Percentiles rank a stretch among this genome's conserved stretches.
Evolutionary conservation across 23 red algal genomes (phyloP).

Genomic region (Gracilariopsis chorda): DNA sequence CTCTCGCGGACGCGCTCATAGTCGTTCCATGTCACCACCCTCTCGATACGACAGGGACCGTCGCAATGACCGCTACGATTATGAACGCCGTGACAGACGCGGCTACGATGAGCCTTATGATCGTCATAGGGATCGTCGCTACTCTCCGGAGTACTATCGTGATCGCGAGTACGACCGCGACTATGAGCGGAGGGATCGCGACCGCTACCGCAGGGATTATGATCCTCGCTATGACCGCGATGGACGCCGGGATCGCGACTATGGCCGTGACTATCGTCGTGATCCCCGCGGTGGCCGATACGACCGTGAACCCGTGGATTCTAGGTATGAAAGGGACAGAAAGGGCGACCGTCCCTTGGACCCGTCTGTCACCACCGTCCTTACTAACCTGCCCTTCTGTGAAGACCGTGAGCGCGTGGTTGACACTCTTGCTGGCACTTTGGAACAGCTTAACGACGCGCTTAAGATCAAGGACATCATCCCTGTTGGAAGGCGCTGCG

Average conservation of each 20-base stretch:
- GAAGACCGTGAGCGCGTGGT: constrained; percentile 46
- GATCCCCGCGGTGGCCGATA: constrained; percentile 1
- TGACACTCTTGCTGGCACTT: constrained; percentile 27
- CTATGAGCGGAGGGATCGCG: constrained; percentile 26
- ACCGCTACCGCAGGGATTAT: constrained; percentile 3
- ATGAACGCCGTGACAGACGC: constrained; percentile 17
- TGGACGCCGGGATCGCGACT: neutral
- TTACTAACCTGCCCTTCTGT: constrained; percentile 63
- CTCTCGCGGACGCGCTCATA: neutral
- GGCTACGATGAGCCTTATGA: constrained; percentile 3
- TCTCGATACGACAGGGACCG: constrained; percentile 7
- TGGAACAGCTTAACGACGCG: constrained; percentile 24
- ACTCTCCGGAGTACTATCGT: constrained; percentile 14
- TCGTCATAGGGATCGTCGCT: constrained; percentile 16
- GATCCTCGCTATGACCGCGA: neutral
- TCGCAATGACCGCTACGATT: constrained; percentile 28
- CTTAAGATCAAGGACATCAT: constrained; percentile 46
- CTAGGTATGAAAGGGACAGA: constrained; percentile 31
- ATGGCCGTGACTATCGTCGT: constrained; percentile 11
- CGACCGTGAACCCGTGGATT: neutral
- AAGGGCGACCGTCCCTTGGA: constrained; percentile 17
- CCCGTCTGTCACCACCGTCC: constrained; percentile 32
- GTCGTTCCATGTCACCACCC: constrained; percentile 3
- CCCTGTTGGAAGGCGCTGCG: constrained; percentile 49
- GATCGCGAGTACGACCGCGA: constrained; percentile 44